Conservation (phyloP, 2,329 filamentous ascomycete genomes). For the Nemania sp. region DNA sequence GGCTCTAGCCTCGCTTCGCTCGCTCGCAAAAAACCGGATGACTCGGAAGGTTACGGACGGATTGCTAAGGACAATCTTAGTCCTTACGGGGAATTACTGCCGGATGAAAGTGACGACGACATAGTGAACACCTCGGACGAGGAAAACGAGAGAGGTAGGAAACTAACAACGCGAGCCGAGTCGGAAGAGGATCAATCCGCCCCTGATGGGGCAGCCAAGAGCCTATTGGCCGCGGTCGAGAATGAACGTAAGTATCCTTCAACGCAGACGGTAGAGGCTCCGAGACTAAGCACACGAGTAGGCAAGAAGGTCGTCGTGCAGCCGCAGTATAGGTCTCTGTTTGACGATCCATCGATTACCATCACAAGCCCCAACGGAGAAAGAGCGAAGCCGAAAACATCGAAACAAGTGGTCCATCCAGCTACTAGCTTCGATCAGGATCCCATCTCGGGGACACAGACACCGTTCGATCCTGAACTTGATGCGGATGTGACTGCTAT, state of each 20-base stretch:
- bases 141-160: conserved; percentile 65
- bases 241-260: conserved; percentile 68
- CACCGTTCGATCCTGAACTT: conserved; percentile 78
- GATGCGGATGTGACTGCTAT: conserved; percentile 85
- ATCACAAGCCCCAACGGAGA: conserved; percentile 66
- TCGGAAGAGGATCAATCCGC: conserved; percentile 44
- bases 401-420: conserved; percentile 65
- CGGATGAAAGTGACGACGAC: conserved; percentile 69
- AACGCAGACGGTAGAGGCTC: neutral
- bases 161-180: conserved; percentile 54
- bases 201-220: conserved; percentile 47
- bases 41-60: conserved; percentile 52
- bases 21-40: conserved; percentile 56
- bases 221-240: conserved; percentile 72
- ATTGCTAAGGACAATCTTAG: conserved; percentile 69
- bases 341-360: conserved; percentile 68
- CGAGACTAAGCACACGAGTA: conserved; percentile 39
- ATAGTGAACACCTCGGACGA: conserved; percentile 61
- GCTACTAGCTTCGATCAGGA: conserved; percentile 80
- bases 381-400: conserved; percentile 57
- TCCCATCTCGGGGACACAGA: conserved; percentile 55
- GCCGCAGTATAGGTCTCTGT: conserved; percentile 65
- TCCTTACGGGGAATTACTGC: conserved; percentile 67
- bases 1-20: conserved; percentile 65
- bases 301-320: conserved; percentile 55